phyloP scores from a whole-genome alignment of 768 basidiomycete species.

The Macrolepiota dolichaula region DNA sequence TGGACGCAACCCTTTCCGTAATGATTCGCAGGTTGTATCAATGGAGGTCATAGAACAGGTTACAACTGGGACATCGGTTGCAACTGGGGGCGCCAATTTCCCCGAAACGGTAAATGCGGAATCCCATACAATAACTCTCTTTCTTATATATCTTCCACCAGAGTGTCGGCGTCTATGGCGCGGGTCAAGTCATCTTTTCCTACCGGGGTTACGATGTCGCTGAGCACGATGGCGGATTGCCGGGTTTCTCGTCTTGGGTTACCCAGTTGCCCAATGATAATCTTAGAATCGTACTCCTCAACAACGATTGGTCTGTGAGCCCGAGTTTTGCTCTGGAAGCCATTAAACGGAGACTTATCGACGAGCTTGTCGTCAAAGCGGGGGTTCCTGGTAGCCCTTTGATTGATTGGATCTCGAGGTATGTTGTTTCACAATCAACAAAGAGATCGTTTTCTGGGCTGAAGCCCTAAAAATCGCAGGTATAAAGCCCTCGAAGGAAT shows the following conservation, averaged over 20 bases:
- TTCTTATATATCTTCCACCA: constrained; percentile 7
- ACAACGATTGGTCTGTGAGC: constrained; percentile 30
- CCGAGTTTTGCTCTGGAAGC: constrained; percentile 29
- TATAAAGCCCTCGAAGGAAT: background rate
- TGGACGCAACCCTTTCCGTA: constrained; percentile 36
- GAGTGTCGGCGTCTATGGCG: constrained; percentile 37
- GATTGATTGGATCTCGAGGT: constrained; percentile 32
- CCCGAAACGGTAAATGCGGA: constrained; percentile 28
- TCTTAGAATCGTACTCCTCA: constrained; percentile 34
- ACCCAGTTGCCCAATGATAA: constrained; percentile 24
- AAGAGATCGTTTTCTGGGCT: too few species aligned
- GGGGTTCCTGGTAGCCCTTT: constrained; percentile 3
- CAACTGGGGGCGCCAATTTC: constrained; percentile 28
- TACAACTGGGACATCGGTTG: constrained; percentile 30
- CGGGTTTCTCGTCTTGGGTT: constrained; percentile 29
- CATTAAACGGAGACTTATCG: constrained; percentile 34
- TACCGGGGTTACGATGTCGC: constrained; percentile 39
- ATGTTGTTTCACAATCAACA: too few species aligned
- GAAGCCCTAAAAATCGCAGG: background rate
- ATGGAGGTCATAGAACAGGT: constrained; percentile 31
- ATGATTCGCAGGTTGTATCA: constrained; percentile 30
- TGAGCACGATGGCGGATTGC: constrained; percentile 40
- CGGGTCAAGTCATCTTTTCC: constrained; percentile 33
- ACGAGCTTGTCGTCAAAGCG: constrained; percentile 25
- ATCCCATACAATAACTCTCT: background rate